Conservation (phyloP, 495 filamentous ascomycete genomes). For the Penicillium paxilli region DNA sequence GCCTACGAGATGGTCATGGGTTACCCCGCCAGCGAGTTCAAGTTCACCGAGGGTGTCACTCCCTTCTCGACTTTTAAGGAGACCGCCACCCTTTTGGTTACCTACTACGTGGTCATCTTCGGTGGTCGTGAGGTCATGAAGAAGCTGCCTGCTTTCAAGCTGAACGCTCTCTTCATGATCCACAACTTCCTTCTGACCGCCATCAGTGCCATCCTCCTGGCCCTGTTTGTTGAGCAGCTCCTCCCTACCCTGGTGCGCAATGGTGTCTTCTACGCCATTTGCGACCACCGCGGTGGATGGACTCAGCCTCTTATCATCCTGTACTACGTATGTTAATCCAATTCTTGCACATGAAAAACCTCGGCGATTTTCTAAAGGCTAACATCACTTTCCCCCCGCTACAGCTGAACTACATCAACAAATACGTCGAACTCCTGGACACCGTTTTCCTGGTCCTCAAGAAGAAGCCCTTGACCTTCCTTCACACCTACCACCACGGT, state of each 20-base stretch:
- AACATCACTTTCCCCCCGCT: conserved; percentile 6
- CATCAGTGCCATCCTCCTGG: conserved; percentile 60
- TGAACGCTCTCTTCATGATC: conserved; percentile 68
- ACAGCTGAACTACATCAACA: conserved; percentile 72
- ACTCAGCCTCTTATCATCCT: conserved; percentile 63
- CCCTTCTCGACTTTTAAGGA: conserved; percentile 60
- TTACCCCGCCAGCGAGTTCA: conserved; percentile 60
- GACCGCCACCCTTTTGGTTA: conserved; percentile 54
- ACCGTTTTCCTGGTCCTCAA: conserved; percentile 72
- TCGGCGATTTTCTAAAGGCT: conserved; percentile 9
- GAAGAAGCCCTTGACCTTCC: conserved; percentile 77
- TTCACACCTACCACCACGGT: conserved; percentile 75
- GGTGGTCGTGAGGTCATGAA: conserved; percentile 69
- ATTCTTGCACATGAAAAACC: not conserved
- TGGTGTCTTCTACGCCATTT: conserved; percentile 66
- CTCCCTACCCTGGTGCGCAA: conserved; percentile 58
- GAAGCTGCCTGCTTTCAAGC: conserved; percentile 54
- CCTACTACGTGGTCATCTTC: conserved; percentile 68
- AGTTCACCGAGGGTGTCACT: conserved; percentile 58
- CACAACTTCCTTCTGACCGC: conserved; percentile 67
- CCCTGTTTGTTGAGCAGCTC: conserved; percentile 65
- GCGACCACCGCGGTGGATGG: conserved; percentile 65
- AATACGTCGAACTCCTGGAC: conserved; percentile 69
- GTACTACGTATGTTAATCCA: conserved; percentile 60
- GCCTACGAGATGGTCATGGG: conserved; percentile 72